Conservation (phyloP, 768 basidiomycete species). For the Leccinellum albellum region DNA sequence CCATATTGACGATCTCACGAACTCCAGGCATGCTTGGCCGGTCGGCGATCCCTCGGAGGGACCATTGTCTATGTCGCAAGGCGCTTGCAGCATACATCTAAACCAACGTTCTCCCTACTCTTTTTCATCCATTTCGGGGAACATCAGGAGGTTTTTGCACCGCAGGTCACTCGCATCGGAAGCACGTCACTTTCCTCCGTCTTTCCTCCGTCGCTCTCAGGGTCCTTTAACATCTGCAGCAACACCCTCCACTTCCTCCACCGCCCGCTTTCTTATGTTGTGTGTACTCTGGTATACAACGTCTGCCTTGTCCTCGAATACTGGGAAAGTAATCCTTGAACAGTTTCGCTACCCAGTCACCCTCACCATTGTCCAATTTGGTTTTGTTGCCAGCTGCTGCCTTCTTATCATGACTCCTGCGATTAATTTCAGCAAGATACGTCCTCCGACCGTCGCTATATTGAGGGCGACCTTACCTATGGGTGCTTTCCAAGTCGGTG, state of each 20-base stretch:
- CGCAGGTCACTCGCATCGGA: conserved; percentile 14
- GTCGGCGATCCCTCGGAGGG: conserved; percentile 17
- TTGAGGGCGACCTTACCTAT: conserved; percentile 83
- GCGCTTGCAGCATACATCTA: conserved; percentile 1
- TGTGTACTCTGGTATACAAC: conserved; percentile 92
- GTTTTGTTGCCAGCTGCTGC: conserved; percentile 86
- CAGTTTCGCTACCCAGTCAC: conserved; percentile 94
- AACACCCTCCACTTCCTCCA: conserved; percentile 24
- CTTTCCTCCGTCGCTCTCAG: conserved; percentile 25
- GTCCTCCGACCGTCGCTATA: conserved; percentile 69
- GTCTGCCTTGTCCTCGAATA: conserved; percentile 93
- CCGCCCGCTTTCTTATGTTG: conserved; percentile 64
- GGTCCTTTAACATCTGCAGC: conserved; percentile 14
- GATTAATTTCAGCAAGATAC: conserved; percentile 62
- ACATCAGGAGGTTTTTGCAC: conserved; percentile 16
- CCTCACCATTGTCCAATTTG: conserved; percentile 96
- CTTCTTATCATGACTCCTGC: conserved; percentile 77
- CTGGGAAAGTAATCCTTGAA: conserved; percentile 91
- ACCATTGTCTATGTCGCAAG: conserved; percentile 7
- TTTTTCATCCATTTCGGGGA: conserved; percentile 9
- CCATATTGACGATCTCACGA: conserved; percentile 13
- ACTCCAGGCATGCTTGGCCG: conserved; percentile 22
- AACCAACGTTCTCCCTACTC: conserved; percentile 7
- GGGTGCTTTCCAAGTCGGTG: conserved; percentile 96
- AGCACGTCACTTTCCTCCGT: conserved; percentile 16